Evolutionary conservation across 1,139 yeast species (phyloP), one percentile per base, ranked within the genome.

Genomic region (Blastobotrys capitulatus): DNA sequence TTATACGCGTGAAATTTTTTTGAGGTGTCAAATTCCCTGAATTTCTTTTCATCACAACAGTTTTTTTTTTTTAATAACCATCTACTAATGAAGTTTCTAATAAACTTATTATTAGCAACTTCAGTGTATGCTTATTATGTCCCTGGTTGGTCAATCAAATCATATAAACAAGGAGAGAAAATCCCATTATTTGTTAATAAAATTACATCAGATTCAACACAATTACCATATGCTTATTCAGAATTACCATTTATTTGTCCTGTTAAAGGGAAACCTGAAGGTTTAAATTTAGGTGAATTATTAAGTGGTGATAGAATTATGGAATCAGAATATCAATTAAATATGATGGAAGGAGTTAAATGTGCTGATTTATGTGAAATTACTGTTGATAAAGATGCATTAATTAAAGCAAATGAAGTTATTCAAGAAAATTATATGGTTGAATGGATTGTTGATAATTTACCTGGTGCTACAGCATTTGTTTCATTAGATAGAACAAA

Each of bases 391-490:
- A 76, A 75, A 16, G 67, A 67, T 1, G 84, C 78, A 2, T 62
- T 85, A 32, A 68, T 66, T 48, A 71, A 77, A 48, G 89, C 94
- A 0, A 79, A 75, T 47, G 73, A 78, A 27, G 69, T 88, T 52
- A 80, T 89, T 44, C 72, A 78, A 56, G 71, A 82, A 50, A 86
- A 86, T 2, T 88, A 88, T 59, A 83, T 83, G 47, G 89, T 78
- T 12, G 92, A 88, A 61, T 89, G 96, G 96, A 68, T 79, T 40
- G 73, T 88, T 19, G 96, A 89, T 68, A 88, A 83, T 18, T 69
- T 89, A 38, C 96, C 96, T 0, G 95, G 94, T 2, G 94, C 96
- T 2, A 87, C 96, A 4, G 86, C 95, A 0, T 86, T 83, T 61
- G 79, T 83, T 34, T 80, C 86, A 7, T 75, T 80, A 5, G 79